Conservation (phyloP, 2,329 filamentous ascomycete genomes). For the Cladophialophora carrionii region DNA sequence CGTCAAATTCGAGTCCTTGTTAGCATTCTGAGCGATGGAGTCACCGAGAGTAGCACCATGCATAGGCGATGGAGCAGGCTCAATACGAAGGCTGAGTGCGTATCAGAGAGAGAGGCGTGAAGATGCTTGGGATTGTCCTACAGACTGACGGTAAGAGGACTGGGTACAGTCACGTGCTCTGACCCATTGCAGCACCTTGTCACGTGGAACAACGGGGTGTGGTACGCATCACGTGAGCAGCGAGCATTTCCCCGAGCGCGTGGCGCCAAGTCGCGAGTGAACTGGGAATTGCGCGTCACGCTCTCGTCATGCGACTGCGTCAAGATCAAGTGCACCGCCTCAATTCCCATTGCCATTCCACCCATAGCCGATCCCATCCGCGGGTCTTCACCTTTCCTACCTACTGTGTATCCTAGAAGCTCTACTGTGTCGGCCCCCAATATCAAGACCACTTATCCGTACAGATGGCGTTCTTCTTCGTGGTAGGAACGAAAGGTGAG, state of each 20-base stretch:
- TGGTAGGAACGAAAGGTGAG: conserved; percentile 35
- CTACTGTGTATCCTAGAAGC: background rate
- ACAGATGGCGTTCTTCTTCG: conserved; percentile 35
- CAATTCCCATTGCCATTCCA: background rate
- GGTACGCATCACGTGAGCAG: background rate
- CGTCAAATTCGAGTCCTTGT: no score
- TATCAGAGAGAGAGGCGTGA: no score
- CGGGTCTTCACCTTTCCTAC: background rate
- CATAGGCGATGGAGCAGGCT: no score
- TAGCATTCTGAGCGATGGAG: no score
- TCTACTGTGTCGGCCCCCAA: background rate
- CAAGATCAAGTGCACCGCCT: conserved; percentile 5
- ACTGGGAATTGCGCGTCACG: conserved; percentile 1
- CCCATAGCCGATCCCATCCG: background rate
- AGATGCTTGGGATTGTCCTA: no score
- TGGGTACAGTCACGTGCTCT: background rate
- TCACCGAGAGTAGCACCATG: no score
- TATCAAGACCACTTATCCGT: background rate
- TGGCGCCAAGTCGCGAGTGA: background rate
- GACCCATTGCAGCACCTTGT: background rate
- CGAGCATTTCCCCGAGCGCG: background rate
- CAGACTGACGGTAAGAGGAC: no score
- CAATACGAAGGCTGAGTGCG: no score
- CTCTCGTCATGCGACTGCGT: conserved; percentile 3
- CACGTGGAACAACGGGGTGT: background rate